Percentiles rank a stretch among this genome's conserved stretches.
These are phyloP conservation scores for Coniferiporia weirii DNA, from an alignment of 1,284 basidiomycete genomes.

Conservation along the genomic window DNA sequence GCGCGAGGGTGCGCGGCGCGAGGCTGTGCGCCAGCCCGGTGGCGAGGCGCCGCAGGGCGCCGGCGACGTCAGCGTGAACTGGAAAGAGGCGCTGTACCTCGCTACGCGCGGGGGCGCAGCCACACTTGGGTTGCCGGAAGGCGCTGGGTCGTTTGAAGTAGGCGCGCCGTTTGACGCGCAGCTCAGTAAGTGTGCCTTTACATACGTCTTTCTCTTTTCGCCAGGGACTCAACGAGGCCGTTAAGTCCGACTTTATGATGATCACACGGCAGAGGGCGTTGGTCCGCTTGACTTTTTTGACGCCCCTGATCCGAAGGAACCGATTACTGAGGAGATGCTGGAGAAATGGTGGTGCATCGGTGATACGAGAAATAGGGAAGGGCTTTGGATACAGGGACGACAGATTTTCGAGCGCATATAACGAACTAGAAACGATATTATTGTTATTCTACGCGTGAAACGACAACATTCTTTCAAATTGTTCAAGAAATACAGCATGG, in stretches of 20 bases:
- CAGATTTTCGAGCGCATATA: neutral
- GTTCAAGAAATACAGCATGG: too few species aligned
- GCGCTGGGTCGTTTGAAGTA: slow-evolving; percentile 52
- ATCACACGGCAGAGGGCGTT: slow-evolving; percentile 35
- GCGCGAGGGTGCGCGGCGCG: slow-evolving; percentile 53
- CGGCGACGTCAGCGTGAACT: slow-evolving; percentile 49
- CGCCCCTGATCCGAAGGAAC: slow-evolving; percentile 24
- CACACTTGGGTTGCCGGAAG: slow-evolving; percentile 50
- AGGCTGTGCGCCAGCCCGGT: slow-evolving; percentile 16
- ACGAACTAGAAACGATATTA: too few species aligned
- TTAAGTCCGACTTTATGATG: slow-evolving; percentile 49
- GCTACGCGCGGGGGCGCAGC: slow-evolving; percentile 73
- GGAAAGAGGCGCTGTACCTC: slow-evolving; percentile 76
- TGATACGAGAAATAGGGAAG: slow-evolving; percentile 55
- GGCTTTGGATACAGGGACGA: slow-evolving; percentile 72
- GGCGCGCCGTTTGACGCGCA: slow-evolving; percentile 82
- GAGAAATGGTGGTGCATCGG: slow-evolving; percentile 90
- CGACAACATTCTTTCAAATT: too few species aligned
- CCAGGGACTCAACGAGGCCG: neutral
- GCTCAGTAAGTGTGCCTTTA: slow-evolving; percentile 44
- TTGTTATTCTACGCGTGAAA: too few species aligned
- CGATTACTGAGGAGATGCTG: slow-evolving; percentile 49
- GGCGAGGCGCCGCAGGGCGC: slow-evolving; percentile 10
- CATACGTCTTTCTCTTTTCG: slow-evolving; percentile 6
- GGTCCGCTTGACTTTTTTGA: slow-evolving; percentile 71